phyloP scores from a whole-genome alignment of 176 grass and related monocot species.

The Eleusine indica region DNA sequence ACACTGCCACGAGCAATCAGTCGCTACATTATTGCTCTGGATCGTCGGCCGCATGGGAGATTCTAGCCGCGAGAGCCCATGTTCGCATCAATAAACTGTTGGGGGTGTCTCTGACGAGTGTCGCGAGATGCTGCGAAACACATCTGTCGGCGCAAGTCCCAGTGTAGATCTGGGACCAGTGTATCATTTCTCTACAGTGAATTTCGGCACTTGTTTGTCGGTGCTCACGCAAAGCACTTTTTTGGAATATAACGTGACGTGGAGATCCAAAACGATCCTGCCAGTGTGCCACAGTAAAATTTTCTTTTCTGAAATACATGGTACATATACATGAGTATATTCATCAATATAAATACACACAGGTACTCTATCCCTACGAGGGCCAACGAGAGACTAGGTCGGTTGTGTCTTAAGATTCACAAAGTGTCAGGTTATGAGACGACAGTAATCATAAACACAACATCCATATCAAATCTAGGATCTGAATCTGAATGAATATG shows the following conservation, averaged over 20 bases:
- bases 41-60: constrained; percentile 45
- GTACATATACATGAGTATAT: too few relatives aligned
- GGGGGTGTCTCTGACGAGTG: constrained; percentile 28
- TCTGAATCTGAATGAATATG: too few relatives aligned
- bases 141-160: constrained; percentile 34
- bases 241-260: constrained; percentile 3
- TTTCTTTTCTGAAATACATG: too few relatives aligned
- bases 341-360: too few relatives aligned
- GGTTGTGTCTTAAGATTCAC: too few relatives aligned
- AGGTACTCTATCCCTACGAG: too few relatives aligned
- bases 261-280: too few relatives aligned
- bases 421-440: too few relatives aligned
- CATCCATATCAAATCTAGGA: too few relatives aligned
- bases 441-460: too few relatives aligned
- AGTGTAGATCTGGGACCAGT: constrained; percentile 27
- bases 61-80: constrained; percentile 33
- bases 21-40: constrained; percentile 4
- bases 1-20: constrained; percentile 9
- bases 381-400: too few relatives aligned
- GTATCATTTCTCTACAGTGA: not conserved
- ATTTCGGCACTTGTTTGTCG: constrained; percentile 12
- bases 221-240: constrained; percentile 6
- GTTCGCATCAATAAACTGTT: constrained; percentile 48
- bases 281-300: too few relatives aligned
- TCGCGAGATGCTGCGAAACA: constrained; percentile 30